These are phyloP conservation scores for Hanseniaspora mollemarum DNA, from an alignment of 805 yeast genomes.

Conservation along the genomic window DNA sequence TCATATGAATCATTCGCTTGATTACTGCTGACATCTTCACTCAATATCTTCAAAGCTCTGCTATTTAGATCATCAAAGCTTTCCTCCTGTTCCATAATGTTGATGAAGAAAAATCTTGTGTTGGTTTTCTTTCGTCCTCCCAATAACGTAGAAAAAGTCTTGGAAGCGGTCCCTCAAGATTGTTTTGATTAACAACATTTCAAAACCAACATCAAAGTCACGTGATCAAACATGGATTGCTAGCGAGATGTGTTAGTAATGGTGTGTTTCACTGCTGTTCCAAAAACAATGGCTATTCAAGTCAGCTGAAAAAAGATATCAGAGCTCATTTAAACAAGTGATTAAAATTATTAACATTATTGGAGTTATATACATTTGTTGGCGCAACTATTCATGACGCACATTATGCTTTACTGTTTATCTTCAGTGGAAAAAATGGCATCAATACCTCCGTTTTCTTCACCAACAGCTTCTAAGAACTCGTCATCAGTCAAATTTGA, in stretches of 20 bases:
- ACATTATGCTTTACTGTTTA: not conserved
- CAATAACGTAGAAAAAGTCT: too few relatives aligned
- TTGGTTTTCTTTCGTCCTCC: not conserved
- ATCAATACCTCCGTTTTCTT: conserved; percentile 20
- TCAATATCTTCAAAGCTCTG: conserved; percentile 5
- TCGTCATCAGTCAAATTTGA: conserved; percentile 28
- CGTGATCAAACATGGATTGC: too few relatives aligned
- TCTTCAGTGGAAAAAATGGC: conserved; percentile 19
- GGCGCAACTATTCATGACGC: not conserved
- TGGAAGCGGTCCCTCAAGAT: too few relatives aligned
- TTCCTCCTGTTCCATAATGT: conserved; percentile 5
- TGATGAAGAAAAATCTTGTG: too few relatives aligned
- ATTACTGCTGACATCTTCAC: not conserved
- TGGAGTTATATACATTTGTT: not conserved
- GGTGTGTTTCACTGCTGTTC: too few relatives aligned
- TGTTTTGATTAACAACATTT: too few relatives aligned
- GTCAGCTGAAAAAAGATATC: too few relatives aligned
- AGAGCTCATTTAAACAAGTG: too few relatives aligned
- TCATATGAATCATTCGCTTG: not conserved
- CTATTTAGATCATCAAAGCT: conserved; percentile 3
- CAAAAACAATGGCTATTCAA: too few relatives aligned
- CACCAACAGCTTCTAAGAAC: conserved; percentile 25
- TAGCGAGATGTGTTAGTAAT: too few relatives aligned
- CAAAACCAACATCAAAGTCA: too few relatives aligned
- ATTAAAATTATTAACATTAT: too few relatives aligned